phyloP scores from a whole-genome alignment of 805 yeast species.

The Candida saitoana region DNA sequence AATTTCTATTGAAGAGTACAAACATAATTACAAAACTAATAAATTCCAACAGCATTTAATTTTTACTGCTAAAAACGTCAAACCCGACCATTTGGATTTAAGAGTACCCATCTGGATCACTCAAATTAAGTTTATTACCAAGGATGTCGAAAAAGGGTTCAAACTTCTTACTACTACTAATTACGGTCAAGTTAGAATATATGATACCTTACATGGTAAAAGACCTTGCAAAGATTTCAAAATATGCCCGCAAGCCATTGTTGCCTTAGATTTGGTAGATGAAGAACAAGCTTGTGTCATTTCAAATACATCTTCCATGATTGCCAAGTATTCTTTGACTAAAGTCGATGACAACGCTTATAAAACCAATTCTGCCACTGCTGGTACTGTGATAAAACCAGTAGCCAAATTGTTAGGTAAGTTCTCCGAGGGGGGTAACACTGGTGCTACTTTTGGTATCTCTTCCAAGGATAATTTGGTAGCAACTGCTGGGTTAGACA shows the following conservation, averaged over 20 bases:
- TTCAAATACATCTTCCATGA: constrained; percentile 66
- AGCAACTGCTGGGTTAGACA: constrained; percentile 80
- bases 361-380: constrained; percentile 38
- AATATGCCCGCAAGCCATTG: constrained; percentile 51
- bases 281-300: constrained; percentile 49
- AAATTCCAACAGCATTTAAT: constrained; percentile 28
- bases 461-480: constrained; percentile 40
- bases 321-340: constrained; percentile 48
- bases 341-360: constrained; percentile 33
- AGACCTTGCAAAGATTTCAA: constrained; percentile 61
- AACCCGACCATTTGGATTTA: constrained; percentile 70
- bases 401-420: constrained; percentile 61
- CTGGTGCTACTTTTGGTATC: constrained; percentile 76
- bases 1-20: constrained; percentile 15
- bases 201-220: constrained; percentile 63
- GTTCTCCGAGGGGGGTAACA: constrained; percentile 44
- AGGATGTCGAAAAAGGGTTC: constrained; percentile 31
- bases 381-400: constrained; percentile 43
- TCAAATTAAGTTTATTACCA: constrained; percentile 46
- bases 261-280: constrained; percentile 36
- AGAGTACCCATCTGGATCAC: constrained; percentile 81
- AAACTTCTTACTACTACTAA: constrained; percentile 63
- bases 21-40: constrained; percentile 16
- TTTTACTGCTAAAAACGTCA: constrained; percentile 80
- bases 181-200: constrained; percentile 71